Evolutionary conservation across 2,329 filamentous ascomycete species (phyloP).

Genomic region (Penicillium aurantiogriseum): DNA sequence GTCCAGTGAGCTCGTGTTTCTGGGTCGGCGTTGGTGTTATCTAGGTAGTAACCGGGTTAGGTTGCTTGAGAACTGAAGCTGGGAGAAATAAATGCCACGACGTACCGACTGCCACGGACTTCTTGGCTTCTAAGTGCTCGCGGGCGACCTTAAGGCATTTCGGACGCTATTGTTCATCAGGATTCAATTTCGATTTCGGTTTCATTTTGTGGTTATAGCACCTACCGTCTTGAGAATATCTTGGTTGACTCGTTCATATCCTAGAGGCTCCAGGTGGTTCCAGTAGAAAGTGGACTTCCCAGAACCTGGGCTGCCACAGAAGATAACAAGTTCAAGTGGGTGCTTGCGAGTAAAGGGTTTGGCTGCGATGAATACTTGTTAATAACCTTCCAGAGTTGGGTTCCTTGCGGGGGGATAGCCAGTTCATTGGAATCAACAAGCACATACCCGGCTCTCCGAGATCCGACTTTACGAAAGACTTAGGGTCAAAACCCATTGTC

Average conservation of each 20-base stretch:
- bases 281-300: slow-evolving; percentile 93
- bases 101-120: slow-evolving; percentile 75
- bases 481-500: slow-evolving; percentile 68
- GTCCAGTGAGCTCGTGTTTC: slow-evolving; percentile 79
- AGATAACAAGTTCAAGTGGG: slow-evolving; percentile 72
- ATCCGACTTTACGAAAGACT: slow-evolving; percentile 48
- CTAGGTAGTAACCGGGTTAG: slow-evolving; percentile 47
- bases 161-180: slow-evolving; percentile 47
- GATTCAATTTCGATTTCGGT: not conserved
- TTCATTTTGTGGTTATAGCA: not conserved
- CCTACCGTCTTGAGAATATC: slow-evolving; percentile 73
- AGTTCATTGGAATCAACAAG: not conserved
- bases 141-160: slow-evolving; percentile 70
- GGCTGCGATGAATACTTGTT: not conserved
- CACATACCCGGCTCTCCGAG: slow-evolving; percentile 36
- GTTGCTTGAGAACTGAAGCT: slow-evolving; percentile 7
- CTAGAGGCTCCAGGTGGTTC: slow-evolving; percentile 71
- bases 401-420: not conserved
- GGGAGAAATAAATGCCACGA: slow-evolving; percentile 10
- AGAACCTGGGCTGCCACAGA: slow-evolving; percentile 83
- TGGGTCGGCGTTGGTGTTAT: slow-evolving; percentile 90
- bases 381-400: not conserved
- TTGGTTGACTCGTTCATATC: slow-evolving; percentile 85
- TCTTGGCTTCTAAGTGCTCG: slow-evolving; percentile 61
- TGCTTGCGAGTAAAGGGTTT: slow-evolving; percentile 58